Evolutionary conservation across 2,329 filamentous ascomycete genomes (phyloP).

Genomic region (Monilinia laxa): DNA sequence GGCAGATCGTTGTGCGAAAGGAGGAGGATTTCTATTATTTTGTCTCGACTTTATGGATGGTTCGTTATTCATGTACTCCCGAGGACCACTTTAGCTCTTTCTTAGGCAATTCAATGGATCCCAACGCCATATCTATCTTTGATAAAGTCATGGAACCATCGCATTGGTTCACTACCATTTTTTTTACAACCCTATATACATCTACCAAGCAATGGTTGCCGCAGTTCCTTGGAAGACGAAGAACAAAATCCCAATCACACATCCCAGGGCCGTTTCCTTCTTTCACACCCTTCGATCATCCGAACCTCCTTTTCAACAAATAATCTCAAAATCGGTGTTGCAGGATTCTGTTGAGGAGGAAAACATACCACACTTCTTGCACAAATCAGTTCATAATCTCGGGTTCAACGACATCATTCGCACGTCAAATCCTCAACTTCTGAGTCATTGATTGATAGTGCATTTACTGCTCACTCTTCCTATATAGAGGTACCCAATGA

Average conservation of each 20-base stretch:
- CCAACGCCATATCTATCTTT: constrained; percentile 26
- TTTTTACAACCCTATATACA: not conserved
- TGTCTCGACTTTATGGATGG: constrained; percentile 54
- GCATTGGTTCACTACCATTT: constrained; percentile 30
- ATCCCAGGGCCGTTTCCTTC: constrained; percentile 45
- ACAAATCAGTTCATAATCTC: constrained; percentile 38
- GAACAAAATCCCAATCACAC: constrained; percentile 35
- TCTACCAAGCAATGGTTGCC: constrained; percentile 26
- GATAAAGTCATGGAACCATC: constrained; percentile 31
- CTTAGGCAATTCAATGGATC: constrained; percentile 21
- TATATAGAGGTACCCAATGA: too few relatives aligned
- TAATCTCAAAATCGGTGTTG: constrained; percentile 50
- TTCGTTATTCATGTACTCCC: constrained; percentile 26
- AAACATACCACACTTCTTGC: constrained; percentile 50
- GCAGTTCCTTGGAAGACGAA: constrained; percentile 35
- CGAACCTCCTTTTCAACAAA: constrained; percentile 32
- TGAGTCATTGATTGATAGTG: constrained; percentile 45
- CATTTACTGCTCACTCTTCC: constrained; percentile 2
- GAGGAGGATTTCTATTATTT: constrained; percentile 48
- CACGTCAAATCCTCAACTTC: constrained; percentile 18
- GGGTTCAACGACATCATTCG: constrained; percentile 19
- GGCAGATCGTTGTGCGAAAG: constrained; percentile 50
- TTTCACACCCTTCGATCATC: constrained; percentile 42
- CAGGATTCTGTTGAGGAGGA: constrained; percentile 65
- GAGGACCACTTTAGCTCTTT: not conserved